phyloP scores from a whole-genome alignment of 169 alveolate species.

The Besnoitia besnoiti region DNA sequence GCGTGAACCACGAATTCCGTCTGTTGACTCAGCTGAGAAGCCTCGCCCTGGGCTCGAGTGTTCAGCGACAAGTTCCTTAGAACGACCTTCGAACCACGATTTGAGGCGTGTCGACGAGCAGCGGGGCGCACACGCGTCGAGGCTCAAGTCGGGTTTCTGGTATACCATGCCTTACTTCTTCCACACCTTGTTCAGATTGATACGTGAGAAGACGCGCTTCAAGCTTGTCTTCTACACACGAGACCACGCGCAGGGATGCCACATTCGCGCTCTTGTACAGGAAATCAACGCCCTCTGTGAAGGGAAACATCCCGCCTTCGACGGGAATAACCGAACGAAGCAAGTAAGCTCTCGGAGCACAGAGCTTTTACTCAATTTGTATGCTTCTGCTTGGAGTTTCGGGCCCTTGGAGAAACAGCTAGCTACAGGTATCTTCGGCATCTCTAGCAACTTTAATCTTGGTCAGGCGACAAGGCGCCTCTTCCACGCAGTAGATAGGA shows the following conservation, averaged over 20 bases:
- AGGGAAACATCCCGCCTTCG: constrained; percentile 66
- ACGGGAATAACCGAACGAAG: constrained; percentile 65
- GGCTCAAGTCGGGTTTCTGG: constrained; percentile 27
- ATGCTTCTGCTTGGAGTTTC: not conserved
- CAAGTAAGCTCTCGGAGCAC: constrained; percentile 44
- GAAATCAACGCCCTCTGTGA: constrained; percentile 63
- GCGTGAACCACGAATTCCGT: too few species aligned
- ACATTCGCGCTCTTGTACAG: not conserved
- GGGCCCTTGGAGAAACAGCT: not conserved
- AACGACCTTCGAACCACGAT: too few species aligned
- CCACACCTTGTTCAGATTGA: not conserved
- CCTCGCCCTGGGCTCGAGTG: too few species aligned
- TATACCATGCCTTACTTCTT: not conserved
- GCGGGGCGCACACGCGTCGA: not conserved
- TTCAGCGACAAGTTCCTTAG: too few species aligned
- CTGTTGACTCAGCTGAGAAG: too few species aligned
- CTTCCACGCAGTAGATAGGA: not conserved
- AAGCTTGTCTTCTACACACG: constrained; percentile 58
- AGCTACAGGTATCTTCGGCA: not conserved
- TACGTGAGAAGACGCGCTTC: not conserved
- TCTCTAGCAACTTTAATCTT: not conserved
- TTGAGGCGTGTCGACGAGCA: too few species aligned
- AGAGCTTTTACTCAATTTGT: too few species aligned
- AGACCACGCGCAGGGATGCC: constrained; percentile 21
- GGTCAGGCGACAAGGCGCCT: not conserved